A percentile compares a stretch with the other conserved stretches of the same genome.
Conservation (phyloP, 257 asterid species). For the Catharanthus roseus region DNA sequence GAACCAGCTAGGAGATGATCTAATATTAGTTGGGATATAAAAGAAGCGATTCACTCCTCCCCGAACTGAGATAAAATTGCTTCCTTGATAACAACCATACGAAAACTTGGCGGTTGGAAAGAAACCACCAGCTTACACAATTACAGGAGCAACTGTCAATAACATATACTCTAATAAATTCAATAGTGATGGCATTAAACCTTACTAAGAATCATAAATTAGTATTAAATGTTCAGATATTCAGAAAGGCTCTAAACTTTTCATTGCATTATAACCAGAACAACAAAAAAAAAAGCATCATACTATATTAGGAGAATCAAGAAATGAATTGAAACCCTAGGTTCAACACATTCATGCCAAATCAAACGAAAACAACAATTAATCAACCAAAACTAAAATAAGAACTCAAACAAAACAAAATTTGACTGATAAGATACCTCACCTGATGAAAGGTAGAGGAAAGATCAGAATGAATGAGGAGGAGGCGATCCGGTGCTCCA, state of each 20-base stretch:
- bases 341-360: not conserved
- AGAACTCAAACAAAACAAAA: not conserved
- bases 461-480: conserved; percentile 62
- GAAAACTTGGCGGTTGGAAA: not conserved
- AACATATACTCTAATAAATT: not conserved
- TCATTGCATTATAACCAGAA: not conserved
- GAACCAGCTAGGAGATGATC: not conserved
- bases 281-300: too few relatives aligned
- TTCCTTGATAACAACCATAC: not conserved
- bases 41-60: too few relatives aligned
- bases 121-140: not conserved
- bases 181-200: not conserved
- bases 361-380: not conserved
- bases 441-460: conserved; percentile 62
- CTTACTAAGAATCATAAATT: not conserved
- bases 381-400: not conserved
- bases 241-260: not conserved
- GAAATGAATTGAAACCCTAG: conserved; percentile 2
- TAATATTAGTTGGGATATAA: not conserved
- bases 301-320: not conserved
- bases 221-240: not conserved
- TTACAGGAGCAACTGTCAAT: not conserved
- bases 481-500: conserved; percentile 57
- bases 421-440: not conserved
- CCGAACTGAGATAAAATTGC: not conserved